Conservation (phyloP, 495 filamentous ascomycete species). For the Annulohypoxylon bovei region DNA sequence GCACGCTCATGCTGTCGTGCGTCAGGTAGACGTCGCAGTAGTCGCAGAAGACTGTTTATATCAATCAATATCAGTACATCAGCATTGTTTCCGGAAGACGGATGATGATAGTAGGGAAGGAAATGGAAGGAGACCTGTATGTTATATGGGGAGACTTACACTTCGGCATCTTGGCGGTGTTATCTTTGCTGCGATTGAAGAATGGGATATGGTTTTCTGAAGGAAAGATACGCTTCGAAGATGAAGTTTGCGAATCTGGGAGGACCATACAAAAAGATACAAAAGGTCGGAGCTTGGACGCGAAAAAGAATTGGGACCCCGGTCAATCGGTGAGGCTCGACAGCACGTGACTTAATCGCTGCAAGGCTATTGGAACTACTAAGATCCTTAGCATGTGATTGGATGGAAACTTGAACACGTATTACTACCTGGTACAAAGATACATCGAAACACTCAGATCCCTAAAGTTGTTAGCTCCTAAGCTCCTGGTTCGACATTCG, state of each 20-base stretch:
- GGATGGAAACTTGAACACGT: constrained; percentile 46
- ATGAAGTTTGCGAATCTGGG: constrained; percentile 20
- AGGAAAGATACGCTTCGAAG: neutral
- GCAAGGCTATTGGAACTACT: constrained; percentile 18
- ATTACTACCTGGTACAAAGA: constrained; percentile 31
- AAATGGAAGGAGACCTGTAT: too few relatives aligned
- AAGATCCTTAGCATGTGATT: constrained; percentile 16
- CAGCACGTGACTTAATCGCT: constrained; percentile 21
- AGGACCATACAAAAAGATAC: constrained; percentile 22
- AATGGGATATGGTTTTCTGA: constrained; percentile 10
- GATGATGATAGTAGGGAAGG: too few relatives aligned
- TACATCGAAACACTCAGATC: constrained; percentile 19
- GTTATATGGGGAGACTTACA: constrained; percentile 32
- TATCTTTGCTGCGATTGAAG: constrained; percentile 9
- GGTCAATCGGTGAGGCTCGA: constrained; percentile 17
- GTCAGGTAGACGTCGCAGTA: constrained; percentile 99
- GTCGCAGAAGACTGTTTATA: constrained; percentile 72
- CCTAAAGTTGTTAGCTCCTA: constrained; percentile 26
- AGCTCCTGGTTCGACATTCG: constrained; percentile 10
- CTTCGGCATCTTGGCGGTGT: constrained; percentile 57
- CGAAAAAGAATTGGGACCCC: constrained; percentile 17
- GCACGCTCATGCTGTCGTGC: constrained; percentile 99
- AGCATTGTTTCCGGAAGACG: too few relatives aligned
- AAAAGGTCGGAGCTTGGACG: constrained; percentile 25
- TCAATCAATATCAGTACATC: constrained; percentile 18